These are phyloP conservation scores for Cutaneotrichosporon curvatum DNA, from an alignment of 1,284 basidiomycete species.

Conservation along the genomic window DNA sequence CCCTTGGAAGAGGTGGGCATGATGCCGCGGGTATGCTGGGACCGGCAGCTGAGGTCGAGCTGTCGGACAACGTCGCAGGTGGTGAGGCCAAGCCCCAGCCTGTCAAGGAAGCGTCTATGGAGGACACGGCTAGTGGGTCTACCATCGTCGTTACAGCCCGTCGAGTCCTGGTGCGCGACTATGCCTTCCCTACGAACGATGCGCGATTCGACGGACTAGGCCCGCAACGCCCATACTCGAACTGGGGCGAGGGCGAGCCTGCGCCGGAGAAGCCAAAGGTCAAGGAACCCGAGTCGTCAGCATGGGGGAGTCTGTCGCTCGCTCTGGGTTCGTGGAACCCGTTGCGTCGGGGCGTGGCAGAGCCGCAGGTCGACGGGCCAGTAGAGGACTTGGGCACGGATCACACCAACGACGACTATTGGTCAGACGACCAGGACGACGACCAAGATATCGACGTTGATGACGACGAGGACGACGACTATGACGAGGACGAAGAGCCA, in stretches of 20 bases:
- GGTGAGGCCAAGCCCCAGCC: too few relatives aligned
- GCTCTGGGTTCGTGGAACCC: conserved; percentile 23
- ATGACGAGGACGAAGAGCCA: conserved; percentile 25
- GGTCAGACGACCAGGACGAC: conserved; percentile 19
- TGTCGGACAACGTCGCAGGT: too few relatives aligned
- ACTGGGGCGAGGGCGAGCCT: conserved; percentile 18
- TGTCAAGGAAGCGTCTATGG: too few relatives aligned
- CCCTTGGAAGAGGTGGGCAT: too few relatives aligned
- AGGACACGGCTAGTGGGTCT: too few relatives aligned
- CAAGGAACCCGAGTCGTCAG: too few relatives aligned
- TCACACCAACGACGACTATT: conserved; percentile 11
- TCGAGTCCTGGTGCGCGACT: conserved; percentile 36
- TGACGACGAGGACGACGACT: conserved; percentile 13
- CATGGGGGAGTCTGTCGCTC: neutral
- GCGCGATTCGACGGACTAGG: conserved; percentile 30
- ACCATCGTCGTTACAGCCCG: too few relatives aligned
- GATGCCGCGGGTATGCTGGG: too few relatives aligned
- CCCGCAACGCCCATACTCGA: conserved; percentile 7
- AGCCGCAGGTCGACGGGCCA: conserved; percentile 12
- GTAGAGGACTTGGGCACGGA: conserved; percentile 10
- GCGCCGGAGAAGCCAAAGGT: conserved; percentile 7
- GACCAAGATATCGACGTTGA: conserved; percentile 15
- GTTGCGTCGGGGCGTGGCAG: conserved; percentile 3
- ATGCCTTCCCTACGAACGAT: conserved; percentile 29
- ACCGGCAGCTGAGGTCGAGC: too few relatives aligned